Percentiles rank a stretch among this genome's conserved stretches.
Conservation (phyloP, 306 rosid species). For the Quercus robur region DNA sequence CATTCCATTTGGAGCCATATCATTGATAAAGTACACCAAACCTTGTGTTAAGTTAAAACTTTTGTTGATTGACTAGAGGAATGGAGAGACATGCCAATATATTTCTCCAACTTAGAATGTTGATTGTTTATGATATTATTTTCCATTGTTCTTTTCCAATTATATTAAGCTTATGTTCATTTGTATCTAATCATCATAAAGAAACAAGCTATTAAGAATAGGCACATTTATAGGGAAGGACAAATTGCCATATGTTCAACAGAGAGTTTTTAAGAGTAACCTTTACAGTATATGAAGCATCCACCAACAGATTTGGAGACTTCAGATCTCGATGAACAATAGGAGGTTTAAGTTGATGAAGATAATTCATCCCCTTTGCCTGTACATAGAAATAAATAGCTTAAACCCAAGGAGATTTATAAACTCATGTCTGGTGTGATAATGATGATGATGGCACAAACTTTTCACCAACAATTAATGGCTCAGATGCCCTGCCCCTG, state of each 20-base stretch:
- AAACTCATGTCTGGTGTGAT: conserved; percentile 1
- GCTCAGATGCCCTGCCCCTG: too few species aligned
- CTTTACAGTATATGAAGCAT: conserved; percentile 84
- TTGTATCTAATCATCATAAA: background rate
- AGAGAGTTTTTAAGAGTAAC: conserved; percentile 29
- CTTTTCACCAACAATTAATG: background rate
- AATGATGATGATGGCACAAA: background rate
- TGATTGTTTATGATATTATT: too few species aligned
- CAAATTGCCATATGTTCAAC: background rate
- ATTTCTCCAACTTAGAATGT: too few species aligned
- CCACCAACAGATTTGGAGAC: conserved; percentile 95
- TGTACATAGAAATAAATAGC: conserved; percentile 34
- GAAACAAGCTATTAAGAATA: background rate
- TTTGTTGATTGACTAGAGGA: background rate
- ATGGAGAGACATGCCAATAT: background rate
- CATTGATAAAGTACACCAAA: background rate
- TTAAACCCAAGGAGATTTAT: conserved; percentile 3
- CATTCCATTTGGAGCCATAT: background rate
- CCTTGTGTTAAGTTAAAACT: background rate
- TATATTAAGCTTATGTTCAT: background rate
- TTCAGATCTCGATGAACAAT: conserved; percentile 95
- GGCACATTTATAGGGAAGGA: background rate
- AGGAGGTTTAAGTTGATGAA: conserved; percentile 86
- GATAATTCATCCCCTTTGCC: conserved; percentile 99
- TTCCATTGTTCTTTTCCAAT: background rate